Base-by-base conservation (phyloP, 305 asterid genomes). In the Fraxinus xanthoxyloides region DNA sequence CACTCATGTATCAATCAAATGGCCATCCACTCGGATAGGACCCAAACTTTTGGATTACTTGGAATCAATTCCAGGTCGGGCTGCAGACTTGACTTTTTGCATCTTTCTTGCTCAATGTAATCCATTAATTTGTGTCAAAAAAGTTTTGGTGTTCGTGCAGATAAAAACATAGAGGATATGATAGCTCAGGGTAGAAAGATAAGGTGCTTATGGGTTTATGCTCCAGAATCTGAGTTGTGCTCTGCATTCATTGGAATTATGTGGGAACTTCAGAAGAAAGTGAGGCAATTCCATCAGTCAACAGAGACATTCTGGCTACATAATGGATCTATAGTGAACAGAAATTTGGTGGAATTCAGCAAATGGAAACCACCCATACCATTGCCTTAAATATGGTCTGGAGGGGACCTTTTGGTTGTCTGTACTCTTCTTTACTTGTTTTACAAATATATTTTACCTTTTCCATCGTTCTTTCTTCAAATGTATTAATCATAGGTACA, bases 251-350 rank as follows among this genome's bases (percentile, higher is more conserved):
- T 69, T 12, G 99, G 89, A 31, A 92, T 96, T 10, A 61, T 96
- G 77, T 88, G 98, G 98, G 97, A 96, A 70, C 97, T 96, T 82
- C 94, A 96, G 86, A 93, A 88, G 90, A 94, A 91, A 89, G 95
- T 93, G 86, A 90, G 99, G 89, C 91, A 79, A 79, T 93, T 96
- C 80, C 99, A 96, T 67, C 97, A 96, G 78, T 94, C 99, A 69
- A 79, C 91, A 0, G 98, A 93, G 85, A 94, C 98, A 17, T 96
- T 96, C 87, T 96, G 99, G 99, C 85, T 96, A 87, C 99, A 93
- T 80, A 92, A 96, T 78, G 90, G 93, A 84, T 90, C 97, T 36
- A 77, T 91, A 56, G 92, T 96, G 31, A 90, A 88, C 56, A 85
- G 98, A 81, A 90, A 94, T 89, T 86, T 94, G 84, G 83, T 89